phyloP scores from a whole-genome alignment of 2,329 filamentous ascomycete species.

The Trichoderma pleuroti region DNA sequence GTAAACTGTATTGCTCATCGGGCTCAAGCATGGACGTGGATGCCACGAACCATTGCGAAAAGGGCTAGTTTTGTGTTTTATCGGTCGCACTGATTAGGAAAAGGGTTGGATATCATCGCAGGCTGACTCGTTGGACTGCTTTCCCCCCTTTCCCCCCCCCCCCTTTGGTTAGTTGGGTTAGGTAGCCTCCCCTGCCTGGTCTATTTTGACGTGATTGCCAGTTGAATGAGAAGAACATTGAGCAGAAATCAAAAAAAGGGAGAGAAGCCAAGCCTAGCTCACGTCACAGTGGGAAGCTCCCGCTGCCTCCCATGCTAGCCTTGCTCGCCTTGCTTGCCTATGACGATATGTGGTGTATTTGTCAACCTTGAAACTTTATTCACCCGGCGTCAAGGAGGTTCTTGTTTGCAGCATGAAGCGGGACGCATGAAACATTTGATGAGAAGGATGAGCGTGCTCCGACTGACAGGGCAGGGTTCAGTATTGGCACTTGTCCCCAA shows the following conservation, averaged over 20 bases:
- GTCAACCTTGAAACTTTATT: constrained; percentile 7
- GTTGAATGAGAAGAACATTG: neutral
- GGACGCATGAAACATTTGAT: constrained; percentile 9
- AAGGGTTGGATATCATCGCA: constrained; percentile 4
- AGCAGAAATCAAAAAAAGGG: neutral
- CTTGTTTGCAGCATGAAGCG: neutral
- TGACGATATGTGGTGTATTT: neutral
- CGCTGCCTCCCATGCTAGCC: neutral
- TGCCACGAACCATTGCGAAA: neutral
- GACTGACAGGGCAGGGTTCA: neutral
- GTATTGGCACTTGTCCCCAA: neutral
- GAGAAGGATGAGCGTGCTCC: neutral
- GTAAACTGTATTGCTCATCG: neutral
- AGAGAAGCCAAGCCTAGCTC: neutral
- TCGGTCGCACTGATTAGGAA: neutral
- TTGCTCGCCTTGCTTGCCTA: neutral
- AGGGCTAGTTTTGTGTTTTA: neutral
- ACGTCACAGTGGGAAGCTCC: neutral
- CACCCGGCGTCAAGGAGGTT: neutral
- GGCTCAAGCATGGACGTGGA: neutral
- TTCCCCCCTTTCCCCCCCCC: neutral
- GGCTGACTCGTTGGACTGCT: constrained; percentile 5
- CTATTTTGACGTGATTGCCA: neutral
- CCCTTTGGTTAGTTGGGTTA: neutral
- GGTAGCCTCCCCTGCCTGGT: neutral